These are phyloP conservation scores for Zygosaccharomyces sapae DNA, from an alignment of 1,139 yeast genomes.

Conservation along the genomic window DNA sequence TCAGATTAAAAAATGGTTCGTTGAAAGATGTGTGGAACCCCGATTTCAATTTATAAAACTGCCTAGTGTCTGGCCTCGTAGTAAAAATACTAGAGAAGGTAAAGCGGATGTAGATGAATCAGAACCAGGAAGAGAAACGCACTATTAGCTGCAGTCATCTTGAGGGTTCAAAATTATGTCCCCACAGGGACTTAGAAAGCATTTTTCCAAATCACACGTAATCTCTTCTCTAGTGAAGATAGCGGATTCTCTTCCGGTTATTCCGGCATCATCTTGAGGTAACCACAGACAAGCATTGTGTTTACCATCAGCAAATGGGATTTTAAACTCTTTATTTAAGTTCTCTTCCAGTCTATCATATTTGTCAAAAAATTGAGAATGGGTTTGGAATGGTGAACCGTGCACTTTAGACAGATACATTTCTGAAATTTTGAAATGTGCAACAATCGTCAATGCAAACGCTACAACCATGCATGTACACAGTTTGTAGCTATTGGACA, in stretches of 20 bases:
- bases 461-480: conserved; percentile 43
- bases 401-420: conserved; percentile 14
- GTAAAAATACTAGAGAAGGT: conserved; percentile 60
- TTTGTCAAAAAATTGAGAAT: background rate
- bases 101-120: conserved; percentile 16
- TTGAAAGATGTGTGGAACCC: conserved; percentile 91
- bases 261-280: conserved; percentile 38
- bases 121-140: conserved; percentile 8
- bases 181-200: conserved; percentile 6
- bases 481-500: conserved; percentile 46
- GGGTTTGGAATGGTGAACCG: conserved; percentile 6
- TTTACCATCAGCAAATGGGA: conserved; percentile 14
- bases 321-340: conserved; percentile 2
- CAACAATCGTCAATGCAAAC: conserved; percentile 40
- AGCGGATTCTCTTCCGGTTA: conserved; percentile 29
- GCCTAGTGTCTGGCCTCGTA: conserved; percentile 89
- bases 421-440: conserved; percentile 39
- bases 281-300: conserved; percentile 35
- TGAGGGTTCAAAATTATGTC: background rate
- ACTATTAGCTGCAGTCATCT: background rate
- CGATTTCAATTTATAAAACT: conserved; percentile 76
- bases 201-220: background rate
- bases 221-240: conserved; percentile 21
- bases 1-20: conserved; percentile 81
- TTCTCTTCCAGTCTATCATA: background rate